phyloP scores from a whole-genome alignment of 2,329 filamentous ascomycete species.

The Calonectria fujianensis region DNA sequence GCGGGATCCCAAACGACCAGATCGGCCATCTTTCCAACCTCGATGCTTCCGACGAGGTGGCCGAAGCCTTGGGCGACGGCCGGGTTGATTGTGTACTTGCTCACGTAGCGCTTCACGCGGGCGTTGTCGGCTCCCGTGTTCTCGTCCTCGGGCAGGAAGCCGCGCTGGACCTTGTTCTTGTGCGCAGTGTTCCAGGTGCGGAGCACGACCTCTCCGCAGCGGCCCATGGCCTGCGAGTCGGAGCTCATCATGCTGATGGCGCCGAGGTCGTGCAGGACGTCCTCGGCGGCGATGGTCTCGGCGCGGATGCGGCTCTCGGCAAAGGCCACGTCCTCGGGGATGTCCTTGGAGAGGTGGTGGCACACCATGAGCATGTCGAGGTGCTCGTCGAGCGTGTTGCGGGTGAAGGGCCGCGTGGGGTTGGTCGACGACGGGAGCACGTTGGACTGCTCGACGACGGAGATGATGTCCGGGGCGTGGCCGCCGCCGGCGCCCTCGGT shows the following conservation, averaged over 20 bases:
- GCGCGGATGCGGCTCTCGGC: conserved; percentile 95
- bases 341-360: conserved; percentile 93
- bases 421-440: conserved; percentile 95
- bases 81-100: conserved; percentile 97
- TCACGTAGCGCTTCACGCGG: conserved; percentile 92
- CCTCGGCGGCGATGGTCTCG: conserved; percentile 97
- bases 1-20: conserved; percentile 90
- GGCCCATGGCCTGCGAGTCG: conserved; percentile 97
- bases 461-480: conserved; percentile 97
- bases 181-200: conserved; percentile 98
- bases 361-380: conserved; percentile 99
- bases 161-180: conserved; percentile 94
- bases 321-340: conserved; percentile 96
- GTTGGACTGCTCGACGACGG: conserved; percentile 90
- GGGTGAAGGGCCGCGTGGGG: conserved; percentile 91
- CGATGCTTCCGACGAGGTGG: conserved; percentile 89
- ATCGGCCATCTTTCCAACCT: conserved; percentile 93
- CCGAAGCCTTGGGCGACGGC: conserved; percentile 93
- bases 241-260: conserved; percentile 99
- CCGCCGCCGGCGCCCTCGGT: conserved; percentile 96
- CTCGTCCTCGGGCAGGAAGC: conserved; percentile 84
- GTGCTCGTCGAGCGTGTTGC: conserved; percentile 96
- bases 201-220: conserved; percentile 93
- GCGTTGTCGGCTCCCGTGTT: conserved; percentile 91
- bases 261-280: conserved; percentile 94